Conservation (phyloP, 805 yeast species). For the Ogataea polymorpha region DNA sequence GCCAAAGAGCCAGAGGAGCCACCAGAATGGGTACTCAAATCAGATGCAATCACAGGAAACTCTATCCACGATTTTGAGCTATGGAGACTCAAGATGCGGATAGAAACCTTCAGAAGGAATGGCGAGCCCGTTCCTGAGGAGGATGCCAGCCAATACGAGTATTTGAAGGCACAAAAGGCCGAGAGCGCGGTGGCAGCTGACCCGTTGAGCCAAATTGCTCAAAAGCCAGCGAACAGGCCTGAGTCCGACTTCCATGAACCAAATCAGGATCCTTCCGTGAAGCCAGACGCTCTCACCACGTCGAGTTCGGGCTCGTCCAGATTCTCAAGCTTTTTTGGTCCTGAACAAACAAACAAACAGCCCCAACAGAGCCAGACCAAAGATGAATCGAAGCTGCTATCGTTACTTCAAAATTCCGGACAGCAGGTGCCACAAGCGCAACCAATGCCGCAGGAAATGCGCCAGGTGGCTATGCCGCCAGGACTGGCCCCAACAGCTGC, state of each 20-base stretch:
- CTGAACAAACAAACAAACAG: not conserved
- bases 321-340: constrained; percentile 27
- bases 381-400: constrained; percentile 28
- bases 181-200: not conserved
- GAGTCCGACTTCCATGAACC: too few species aligned
- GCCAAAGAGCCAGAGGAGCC: constrained; percentile 30
- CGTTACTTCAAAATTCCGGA: constrained; percentile 18
- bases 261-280: not conserved
- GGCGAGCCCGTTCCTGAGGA: constrained; percentile 37
- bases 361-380: not conserved
- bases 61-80: constrained; percentile 57
- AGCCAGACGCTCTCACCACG: constrained; percentile 4
- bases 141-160: constrained; percentile 24
- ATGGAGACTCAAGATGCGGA: constrained; percentile 54
- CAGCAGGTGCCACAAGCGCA: not conserved
- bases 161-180: constrained; percentile 8
- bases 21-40: constrained; percentile 37
- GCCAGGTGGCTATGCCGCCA: not conserved
- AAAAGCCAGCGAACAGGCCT: too few species aligned
- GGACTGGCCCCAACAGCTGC: not conserved
- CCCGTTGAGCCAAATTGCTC: not conserved
- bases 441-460: not conserved
- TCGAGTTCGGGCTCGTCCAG: constrained; percentile 17
- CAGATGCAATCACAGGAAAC: constrained; percentile 42
- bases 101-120: constrained; percentile 45